phyloP scores from a whole-genome alignment of 2,329 filamentous ascomycete genomes.

The Phyllosticta ampelicida region DNA sequence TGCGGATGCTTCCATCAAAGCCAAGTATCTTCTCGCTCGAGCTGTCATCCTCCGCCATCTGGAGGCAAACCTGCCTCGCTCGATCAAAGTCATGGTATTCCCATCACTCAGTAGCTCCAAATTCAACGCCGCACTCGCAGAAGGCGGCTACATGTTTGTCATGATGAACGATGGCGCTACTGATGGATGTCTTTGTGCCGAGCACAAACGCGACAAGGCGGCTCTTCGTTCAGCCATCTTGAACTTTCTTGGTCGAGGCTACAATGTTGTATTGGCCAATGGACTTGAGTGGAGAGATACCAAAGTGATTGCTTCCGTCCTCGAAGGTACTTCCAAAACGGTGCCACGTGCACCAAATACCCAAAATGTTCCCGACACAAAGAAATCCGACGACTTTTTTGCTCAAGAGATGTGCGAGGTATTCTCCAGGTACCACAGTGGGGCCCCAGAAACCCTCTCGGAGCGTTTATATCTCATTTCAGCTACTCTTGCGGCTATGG shows the following conservation, averaged over 20 bases:
- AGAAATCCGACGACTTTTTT: background rate
- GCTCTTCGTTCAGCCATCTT: slow-evolving; percentile 31
- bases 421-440: background rate
- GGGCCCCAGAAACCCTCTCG: background rate
- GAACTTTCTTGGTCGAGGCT: slow-evolving; percentile 44
- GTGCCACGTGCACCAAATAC: background rate
- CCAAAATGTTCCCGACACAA: background rate
- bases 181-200: background rate
- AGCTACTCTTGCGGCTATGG: background rate
- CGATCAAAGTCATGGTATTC: slow-evolving; percentile 39
- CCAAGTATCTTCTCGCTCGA: no score
- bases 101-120: slow-evolving; percentile 35
- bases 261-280: slow-evolving; percentile 54
- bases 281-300: slow-evolving; percentile 53
- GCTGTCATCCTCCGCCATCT: slow-evolving; percentile 46
- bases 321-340: background rate
- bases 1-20: no score
- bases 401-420: background rate
- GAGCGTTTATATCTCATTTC: slow-evolving; percentile 2
- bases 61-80: slow-evolving; percentile 31
- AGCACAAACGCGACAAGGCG: background rate
- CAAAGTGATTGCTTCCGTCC: slow-evolving; percentile 35
- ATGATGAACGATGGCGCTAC: slow-evolving; percentile 55
- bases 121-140: slow-evolving; percentile 47
- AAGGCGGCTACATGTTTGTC: slow-evolving; percentile 52